A percentile compares a stretch with the other conserved stretches of the same genome.
phyloP scores from a whole-genome alignment of 179 eudicot genomes.

The Heliamphora ciliata region DNA sequence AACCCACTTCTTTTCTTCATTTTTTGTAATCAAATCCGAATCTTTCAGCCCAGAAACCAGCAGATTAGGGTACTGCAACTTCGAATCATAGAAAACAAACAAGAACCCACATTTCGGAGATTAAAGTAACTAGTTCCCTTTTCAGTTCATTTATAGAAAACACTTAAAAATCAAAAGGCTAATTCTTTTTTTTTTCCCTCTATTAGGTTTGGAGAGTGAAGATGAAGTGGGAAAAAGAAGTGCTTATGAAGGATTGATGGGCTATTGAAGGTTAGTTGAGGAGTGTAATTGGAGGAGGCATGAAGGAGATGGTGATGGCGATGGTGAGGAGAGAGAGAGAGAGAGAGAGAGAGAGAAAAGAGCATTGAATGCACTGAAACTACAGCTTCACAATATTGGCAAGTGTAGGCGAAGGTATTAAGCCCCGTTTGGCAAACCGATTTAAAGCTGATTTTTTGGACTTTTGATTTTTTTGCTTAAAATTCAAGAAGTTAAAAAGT shows the following conservation, averaged over 20 bases:
- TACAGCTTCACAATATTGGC: too few species aligned
- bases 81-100: background rate
- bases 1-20: background rate
- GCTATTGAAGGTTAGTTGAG: background rate
- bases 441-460: too few species aligned
- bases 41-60: background rate
- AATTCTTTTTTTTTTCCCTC: background rate
- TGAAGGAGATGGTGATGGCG: too few species aligned
- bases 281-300: too few species aligned
- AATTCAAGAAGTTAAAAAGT: too few species aligned
- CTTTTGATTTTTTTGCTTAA: too few species aligned
- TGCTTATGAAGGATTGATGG: background rate
- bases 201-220: background rate
- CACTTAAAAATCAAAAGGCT: background rate
- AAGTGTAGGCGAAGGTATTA: too few species aligned
- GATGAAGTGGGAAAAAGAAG: background rate
- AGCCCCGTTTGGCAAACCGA: too few species aligned
- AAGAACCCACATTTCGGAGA: background rate
- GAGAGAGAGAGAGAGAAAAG: too few species aligned
- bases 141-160: background rate
- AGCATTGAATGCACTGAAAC: too few species aligned
- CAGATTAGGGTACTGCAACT: background rate
- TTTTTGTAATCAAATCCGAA: too few species aligned
- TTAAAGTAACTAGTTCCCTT: background rate
- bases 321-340: too few species aligned